These are phyloP conservation scores for Theobroma grandiflorum DNA, from an alignment of 441 rosid genomes.

Conservation along the genomic window DNA sequence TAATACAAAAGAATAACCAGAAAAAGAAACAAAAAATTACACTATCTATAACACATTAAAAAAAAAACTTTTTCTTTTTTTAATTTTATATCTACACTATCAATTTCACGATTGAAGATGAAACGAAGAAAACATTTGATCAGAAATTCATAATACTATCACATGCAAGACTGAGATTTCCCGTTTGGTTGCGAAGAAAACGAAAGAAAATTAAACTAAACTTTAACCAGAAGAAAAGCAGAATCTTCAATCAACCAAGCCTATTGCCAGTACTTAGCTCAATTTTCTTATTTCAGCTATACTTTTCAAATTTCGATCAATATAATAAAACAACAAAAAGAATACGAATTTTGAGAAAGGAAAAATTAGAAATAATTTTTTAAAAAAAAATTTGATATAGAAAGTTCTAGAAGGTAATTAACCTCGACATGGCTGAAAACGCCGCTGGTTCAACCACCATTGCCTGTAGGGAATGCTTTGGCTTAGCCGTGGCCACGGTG, in stretches of 20 bases:
- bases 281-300: not conserved
- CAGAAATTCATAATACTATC: not conserved
- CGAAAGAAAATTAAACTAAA: not conserved
- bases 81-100: not conserved
- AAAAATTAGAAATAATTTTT: not conserved
- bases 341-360: not conserved
- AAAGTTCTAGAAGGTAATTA: not conserved
- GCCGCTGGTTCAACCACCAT: not conserved
- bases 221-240: not conserved
- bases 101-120: not conserved
- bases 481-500: not conserved
- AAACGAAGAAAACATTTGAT: not conserved
- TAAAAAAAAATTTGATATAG: not conserved
- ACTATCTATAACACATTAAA: not conserved
- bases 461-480: not conserved
- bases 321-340: not conserved
- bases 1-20: not conserved
- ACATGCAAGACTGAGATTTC: not conserved
- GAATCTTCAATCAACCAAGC: not conserved
- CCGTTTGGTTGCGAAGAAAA: conserved; percentile 6
- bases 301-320: not conserved
- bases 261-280: not conserved
- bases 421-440: conserved; percentile 18
- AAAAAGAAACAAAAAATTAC: not conserved
- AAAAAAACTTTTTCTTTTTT: not conserved